phyloP scores from a whole-genome alignment of 108 stramenopile genomes.

The Nitzschia sp. region DNA sequence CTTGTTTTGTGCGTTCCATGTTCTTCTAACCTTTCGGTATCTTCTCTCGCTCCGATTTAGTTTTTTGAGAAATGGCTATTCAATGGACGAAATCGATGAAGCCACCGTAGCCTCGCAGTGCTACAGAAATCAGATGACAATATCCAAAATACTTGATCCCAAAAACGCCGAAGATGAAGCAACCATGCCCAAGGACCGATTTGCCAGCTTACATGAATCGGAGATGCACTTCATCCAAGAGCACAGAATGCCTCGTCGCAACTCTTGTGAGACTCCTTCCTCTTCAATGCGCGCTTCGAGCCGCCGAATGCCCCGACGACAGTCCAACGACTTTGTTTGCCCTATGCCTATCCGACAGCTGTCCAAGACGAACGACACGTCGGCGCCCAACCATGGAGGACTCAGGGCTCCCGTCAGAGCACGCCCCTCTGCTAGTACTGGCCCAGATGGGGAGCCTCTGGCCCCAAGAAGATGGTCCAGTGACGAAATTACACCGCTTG shows the following conservation, averaged over 20 bases:
- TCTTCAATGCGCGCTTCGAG: background rate
- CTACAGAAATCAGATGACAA: slow-evolving; percentile 12
- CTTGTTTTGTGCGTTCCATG: background rate
- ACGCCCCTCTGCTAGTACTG: background rate
- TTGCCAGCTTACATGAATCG: slow-evolving; percentile 7
- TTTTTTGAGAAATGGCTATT: slow-evolving; percentile 12
- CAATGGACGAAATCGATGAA: slow-evolving; percentile 9
- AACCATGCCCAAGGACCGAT: background rate
- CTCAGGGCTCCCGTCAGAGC: no score
- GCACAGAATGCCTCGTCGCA: slow-evolving; percentile 1
- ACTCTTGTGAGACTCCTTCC: background rate
- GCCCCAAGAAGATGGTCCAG: background rate
- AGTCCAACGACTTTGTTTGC: background rate
- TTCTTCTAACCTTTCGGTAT: background rate
- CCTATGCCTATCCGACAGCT: background rate
- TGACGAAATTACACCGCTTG: background rate
- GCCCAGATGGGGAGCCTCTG: background rate
- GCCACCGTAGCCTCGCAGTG: background rate
- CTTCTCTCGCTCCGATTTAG: background rate
- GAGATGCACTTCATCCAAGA: background rate
- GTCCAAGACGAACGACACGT: no score
- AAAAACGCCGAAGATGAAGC: background rate
- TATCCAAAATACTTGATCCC: slow-evolving; percentile 3
- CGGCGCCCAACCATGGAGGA: no score
- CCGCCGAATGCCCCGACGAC: background rate